A percentile compares a stretch with the other conserved stretches of the same genome.
Evolutionary conservation across 805 yeast genomes (phyloP).

Genomic region (Saccharomycodes ludwigii): DNA sequence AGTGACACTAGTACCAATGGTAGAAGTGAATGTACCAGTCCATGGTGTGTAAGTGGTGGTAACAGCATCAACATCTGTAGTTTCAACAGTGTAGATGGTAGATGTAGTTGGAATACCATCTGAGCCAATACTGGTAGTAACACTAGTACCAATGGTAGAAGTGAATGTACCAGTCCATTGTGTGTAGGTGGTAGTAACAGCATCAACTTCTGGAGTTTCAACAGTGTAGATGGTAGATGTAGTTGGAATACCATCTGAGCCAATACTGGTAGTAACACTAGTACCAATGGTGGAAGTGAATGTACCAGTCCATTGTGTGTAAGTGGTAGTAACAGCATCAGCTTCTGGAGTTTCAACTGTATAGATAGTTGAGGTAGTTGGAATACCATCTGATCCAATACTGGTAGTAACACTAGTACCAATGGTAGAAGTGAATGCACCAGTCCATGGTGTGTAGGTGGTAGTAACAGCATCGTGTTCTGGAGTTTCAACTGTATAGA

Average conservation of each 20-base stretch:
- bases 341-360: constrained; percentile 10
- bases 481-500: constrained; percentile 11
- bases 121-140: no score
- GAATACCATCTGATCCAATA: constrained; percentile 5
- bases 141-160: no score
- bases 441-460: constrained; percentile 3
- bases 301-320: constrained; percentile 8
- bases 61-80: no score
- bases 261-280: constrained; percentile 2
- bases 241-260: constrained; percentile 8
- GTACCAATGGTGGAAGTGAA: constrained; percentile 8
- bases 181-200: no score
- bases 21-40: no score
- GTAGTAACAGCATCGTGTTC: constrained; percentile 1
- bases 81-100: no score
- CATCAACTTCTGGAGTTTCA: constrained; percentile 12
- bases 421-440: constrained; percentile 3
- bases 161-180: no score
- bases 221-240: constrained; percentile 8
- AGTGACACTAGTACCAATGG: no score
- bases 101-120: no score
- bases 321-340: constrained; percentile 1
- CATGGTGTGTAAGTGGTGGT: no score
- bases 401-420: constrained; percentile 3
- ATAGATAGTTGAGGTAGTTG: constrained; percentile 9